A percentile compares a stretch with the other conserved stretches of the same genome.
Conservation (phyloP, 192 early-diverging fungal species). For the Coemansia sp. region DNA sequence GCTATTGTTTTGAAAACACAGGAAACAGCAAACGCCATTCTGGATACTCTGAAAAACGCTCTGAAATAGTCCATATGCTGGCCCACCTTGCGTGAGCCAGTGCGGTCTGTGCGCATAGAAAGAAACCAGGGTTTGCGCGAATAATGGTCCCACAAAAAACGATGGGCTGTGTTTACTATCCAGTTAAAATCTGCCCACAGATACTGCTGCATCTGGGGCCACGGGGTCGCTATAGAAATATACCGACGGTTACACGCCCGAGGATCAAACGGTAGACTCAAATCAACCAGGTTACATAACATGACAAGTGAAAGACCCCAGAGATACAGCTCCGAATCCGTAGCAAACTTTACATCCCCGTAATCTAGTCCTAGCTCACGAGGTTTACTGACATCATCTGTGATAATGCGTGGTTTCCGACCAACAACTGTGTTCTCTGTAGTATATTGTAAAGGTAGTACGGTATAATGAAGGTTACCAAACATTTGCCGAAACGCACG, state of each 20-base stretch:
- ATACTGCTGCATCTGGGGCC: conserved; percentile 36
- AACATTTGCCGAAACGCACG: conserved; percentile 10
- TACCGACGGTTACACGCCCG: conserved; percentile 3
- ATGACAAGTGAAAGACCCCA: conserved; percentile 49
- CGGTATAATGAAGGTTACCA: conserved; percentile 27
- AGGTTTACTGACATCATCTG: neutral
- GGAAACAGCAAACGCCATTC: conserved; percentile 19
- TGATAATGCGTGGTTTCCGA: neutral
- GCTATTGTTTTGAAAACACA: conserved; percentile 13
- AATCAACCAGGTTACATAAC: conserved; percentile 30
- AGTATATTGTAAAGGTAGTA: conserved; percentile 23
- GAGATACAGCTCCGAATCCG: conserved; percentile 35
- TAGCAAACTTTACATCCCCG: conserved; percentile 18
- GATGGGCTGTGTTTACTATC: conserved; percentile 11
- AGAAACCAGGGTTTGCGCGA: conserved; percentile 37
- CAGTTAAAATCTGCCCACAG: conserved; percentile 45
- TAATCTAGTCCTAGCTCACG: neutral
- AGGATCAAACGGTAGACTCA: conserved; percentile 26
- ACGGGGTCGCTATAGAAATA: conserved; percentile 28
- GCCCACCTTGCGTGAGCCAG: conserved; percentile 7
- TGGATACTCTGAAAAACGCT: conserved; percentile 16
- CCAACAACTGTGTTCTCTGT: conserved; percentile 2
- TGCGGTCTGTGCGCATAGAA: conserved; percentile 4
- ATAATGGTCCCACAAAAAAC: conserved; percentile 16
- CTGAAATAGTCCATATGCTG: conserved; percentile 23